phyloP scores from a whole-genome alignment of 2,329 filamentous ascomycete genomes.

The Tolypocladium paradoxum region DNA sequence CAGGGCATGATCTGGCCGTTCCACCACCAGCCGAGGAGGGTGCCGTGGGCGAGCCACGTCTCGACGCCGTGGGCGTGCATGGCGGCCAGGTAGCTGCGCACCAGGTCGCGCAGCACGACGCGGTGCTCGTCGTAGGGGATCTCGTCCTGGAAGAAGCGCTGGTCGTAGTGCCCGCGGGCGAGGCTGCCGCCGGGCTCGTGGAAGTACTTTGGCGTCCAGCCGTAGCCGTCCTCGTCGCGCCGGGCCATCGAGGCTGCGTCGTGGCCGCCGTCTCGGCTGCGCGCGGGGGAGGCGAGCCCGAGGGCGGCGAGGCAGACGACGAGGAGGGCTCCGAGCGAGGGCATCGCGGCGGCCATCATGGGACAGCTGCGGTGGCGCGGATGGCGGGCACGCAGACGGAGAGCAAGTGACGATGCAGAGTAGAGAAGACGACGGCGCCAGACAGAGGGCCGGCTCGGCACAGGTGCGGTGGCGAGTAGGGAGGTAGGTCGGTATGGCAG shows the following conservation, averaged over 20 bases:
- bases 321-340: background rate
- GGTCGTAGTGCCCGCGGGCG: slow-evolving; percentile 62
- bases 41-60: slow-evolving; percentile 82
- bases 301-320: background rate
- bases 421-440: background rate
- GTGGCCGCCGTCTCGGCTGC: background rate
- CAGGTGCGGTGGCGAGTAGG: too few relatives aligned
- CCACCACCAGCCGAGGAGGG: slow-evolving; percentile 84
- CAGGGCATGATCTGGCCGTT: slow-evolving; percentile 67
- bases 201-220: slow-evolving; percentile 46
- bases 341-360: background rate
- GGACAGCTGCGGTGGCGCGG: background rate
- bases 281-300: background rate
- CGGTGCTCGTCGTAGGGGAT: slow-evolving; percentile 57
- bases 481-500: too few relatives aligned
- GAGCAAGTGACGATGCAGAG: background rate
- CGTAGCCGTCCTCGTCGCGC: slow-evolving; percentile 6
- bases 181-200: slow-evolving; percentile 50
- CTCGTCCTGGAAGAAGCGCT: slow-evolving; percentile 53
- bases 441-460: too few relatives aligned
- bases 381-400: background rate
- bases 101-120: slow-evolving; percentile 56
- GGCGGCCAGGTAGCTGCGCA: slow-evolving; percentile 62
- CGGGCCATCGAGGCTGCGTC: background rate
- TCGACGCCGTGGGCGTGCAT: slow-evolving; percentile 56